A percentile compares a stretch with the other conserved stretches of the same genome.
Evolutionary conservation across 164 flowering plant genomes (phyloP).

Genomic region (Umbellularia californica): DNA sequence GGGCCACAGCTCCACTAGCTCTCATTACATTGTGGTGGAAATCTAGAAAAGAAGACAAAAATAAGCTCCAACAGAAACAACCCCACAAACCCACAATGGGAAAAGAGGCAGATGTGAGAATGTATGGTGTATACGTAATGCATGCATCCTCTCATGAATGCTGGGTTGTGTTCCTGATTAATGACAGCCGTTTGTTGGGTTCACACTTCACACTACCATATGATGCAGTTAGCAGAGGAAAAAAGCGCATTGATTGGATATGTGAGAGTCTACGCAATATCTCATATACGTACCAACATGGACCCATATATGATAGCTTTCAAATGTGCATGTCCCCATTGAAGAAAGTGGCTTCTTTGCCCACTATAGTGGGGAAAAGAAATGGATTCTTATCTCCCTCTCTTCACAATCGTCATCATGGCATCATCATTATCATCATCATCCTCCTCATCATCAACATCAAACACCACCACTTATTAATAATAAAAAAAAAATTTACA

Average conservation of each 20-base stretch:
- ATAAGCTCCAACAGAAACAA: neutral
- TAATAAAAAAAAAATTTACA: neutral
- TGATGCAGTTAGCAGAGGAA: neutral
- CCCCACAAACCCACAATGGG: neutral
- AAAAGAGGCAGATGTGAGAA: conserved; percentile 7
- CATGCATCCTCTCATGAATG: conserved; percentile 12
- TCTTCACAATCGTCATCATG: conserved; percentile 26
- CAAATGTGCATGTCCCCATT: conserved; percentile 5
- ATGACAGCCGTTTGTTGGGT: neutral
- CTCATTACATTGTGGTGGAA: neutral
- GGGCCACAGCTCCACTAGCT: neutral
- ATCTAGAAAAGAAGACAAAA: neutral
- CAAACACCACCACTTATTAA: neutral
- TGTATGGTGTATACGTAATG: conserved; percentile 11
- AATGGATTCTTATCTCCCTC: conserved; percentile 10
- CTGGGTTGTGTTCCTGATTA: neutral
- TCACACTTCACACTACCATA: neutral
- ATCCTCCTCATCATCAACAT: conserved; percentile 1
- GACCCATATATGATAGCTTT: conserved; percentile 7
- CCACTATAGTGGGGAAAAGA: conserved; percentile 4
- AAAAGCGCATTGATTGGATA: conserved; percentile 6
- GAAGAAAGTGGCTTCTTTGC: conserved; percentile 9
- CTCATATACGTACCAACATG: conserved; percentile 2
- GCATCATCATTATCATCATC: conserved; percentile 46
- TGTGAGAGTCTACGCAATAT: conserved; percentile 7